These are phyloP conservation scores for Oryza australiensis DNA, from an alignment of 176 grass and related monocot species.

Conservation along the genomic window DNA sequence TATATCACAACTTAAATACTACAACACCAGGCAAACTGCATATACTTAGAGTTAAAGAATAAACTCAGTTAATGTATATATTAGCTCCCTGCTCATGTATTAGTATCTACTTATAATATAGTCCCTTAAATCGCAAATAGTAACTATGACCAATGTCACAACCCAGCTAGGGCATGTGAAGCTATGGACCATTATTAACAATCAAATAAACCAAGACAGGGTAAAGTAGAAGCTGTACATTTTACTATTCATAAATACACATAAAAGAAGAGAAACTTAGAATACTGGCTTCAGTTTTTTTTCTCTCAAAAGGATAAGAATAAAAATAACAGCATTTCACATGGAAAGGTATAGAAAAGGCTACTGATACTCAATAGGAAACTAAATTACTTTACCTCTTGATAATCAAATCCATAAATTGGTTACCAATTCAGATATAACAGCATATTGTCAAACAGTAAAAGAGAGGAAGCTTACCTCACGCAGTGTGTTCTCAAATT, in stretches of 20 bases:
- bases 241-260: background rate
- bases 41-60: background rate
- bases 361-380: background rate
- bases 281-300: background rate
- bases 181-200: background rate
- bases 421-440: background rate
- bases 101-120: background rate
- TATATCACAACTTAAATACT: background rate
- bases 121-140: background rate
- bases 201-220: background rate
- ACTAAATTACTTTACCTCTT: background rate
- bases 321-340: background rate
- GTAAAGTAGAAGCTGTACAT: background rate
- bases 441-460: background rate
- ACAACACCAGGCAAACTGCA: background rate
- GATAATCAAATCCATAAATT: slow-evolving; percentile 16
- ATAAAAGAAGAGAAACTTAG: background rate
- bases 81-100: background rate
- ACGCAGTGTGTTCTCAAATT: slow-evolving; percentile 78
- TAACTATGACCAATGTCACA: background rate
- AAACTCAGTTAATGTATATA: background rate
- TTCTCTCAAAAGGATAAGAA: background rate
- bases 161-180: background rate
- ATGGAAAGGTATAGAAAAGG: slow-evolving; percentile 1
- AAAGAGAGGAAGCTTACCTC: slow-evolving; percentile 52